Conservation (phyloP, 345 rosid genomes). For the Salix brachista region DNA sequence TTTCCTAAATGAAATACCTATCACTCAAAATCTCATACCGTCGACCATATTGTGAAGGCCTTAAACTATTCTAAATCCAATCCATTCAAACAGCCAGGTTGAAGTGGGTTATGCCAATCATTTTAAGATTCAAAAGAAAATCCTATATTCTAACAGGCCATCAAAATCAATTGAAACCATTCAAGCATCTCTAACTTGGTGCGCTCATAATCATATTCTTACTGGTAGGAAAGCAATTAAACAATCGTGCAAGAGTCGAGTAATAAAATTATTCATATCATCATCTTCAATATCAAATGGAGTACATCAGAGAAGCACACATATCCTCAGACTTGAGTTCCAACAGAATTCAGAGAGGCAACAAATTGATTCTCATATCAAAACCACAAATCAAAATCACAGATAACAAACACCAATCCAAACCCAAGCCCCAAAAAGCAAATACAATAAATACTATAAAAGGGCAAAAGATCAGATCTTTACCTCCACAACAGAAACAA, state of each 20-base stretch:
- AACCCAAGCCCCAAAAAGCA: not conserved
- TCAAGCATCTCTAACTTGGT: not conserved
- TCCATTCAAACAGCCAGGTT: not conserved
- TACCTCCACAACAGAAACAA: slow-evolving; percentile 62
- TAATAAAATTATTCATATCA: not conserved
- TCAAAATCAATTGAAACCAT: not conserved
- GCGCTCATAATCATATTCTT: not conserved
- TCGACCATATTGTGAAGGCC: not conserved
- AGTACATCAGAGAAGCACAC: not conserved
- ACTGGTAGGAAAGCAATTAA: not conserved
- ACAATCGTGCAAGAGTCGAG: not conserved
- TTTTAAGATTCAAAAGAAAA: not conserved
- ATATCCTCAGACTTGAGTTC: not conserved
- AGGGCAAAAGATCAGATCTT: not conserved
- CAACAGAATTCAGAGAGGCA: not conserved
- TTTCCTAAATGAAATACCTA: not conserved
- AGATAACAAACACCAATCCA: not conserved
- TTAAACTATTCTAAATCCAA: not conserved
- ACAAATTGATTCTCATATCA: not conserved
- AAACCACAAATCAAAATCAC: not conserved
- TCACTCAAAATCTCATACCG: not conserved
- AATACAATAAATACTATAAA: not conserved
- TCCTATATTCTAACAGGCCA: not conserved
- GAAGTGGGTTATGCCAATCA: not conserved
- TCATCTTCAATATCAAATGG: not conserved